A percentile compares a stretch with the other conserved stretches of the same genome.
phyloP scores from a whole-genome alignment of 495 filamentous ascomycete genomes.

The Penicillium parvum region DNA sequence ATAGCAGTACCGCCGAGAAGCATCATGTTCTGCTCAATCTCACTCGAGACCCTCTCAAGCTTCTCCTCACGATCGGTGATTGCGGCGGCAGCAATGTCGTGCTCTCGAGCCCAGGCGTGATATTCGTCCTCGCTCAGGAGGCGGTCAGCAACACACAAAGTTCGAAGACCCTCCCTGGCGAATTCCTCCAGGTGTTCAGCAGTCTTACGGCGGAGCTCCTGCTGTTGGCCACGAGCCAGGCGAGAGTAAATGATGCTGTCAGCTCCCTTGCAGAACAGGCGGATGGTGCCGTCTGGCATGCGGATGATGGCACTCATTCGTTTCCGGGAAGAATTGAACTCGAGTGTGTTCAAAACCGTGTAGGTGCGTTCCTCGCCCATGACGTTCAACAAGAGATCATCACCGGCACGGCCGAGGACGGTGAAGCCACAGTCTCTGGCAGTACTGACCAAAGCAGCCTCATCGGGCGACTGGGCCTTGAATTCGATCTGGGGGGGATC shows the following conservation, averaged over 20 bases:
- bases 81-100: slow-evolving; percentile 81
- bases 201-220: slow-evolving; percentile 74
- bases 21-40: slow-evolving; percentile 84
- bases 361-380: slow-evolving; percentile 82
- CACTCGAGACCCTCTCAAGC: slow-evolving; percentile 82
- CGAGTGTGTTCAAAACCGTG: slow-evolving; percentile 86
- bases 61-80: slow-evolving; percentile 90
- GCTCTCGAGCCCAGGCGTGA: slow-evolving; percentile 74
- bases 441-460: slow-evolving; percentile 90
- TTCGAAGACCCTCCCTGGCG: slow-evolving; percentile 90
- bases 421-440: slow-evolving; percentile 95
- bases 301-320: slow-evolving; percentile 97
- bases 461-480: slow-evolving; percentile 96
- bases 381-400: slow-evolving; percentile 79
- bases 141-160: slow-evolving; percentile 88
- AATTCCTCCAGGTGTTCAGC: slow-evolving; percentile 96
- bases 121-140: slow-evolving; percentile 85
- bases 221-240: slow-evolving; percentile 77
- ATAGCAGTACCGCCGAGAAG: slow-evolving; percentile 96
- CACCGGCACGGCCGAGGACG: slow-evolving; percentile 73
- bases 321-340: slow-evolving; percentile 96
- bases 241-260: slow-evolving; percentile 97
- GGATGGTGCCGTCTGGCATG: slow-evolving; percentile 90
- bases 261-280: slow-evolving; percentile 95
- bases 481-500: slow-evolving; percentile 88